Base-by-base conservation (phyloP, 2,329 filamentous ascomycete species). In the Cladophialophora yegresii region DNA sequence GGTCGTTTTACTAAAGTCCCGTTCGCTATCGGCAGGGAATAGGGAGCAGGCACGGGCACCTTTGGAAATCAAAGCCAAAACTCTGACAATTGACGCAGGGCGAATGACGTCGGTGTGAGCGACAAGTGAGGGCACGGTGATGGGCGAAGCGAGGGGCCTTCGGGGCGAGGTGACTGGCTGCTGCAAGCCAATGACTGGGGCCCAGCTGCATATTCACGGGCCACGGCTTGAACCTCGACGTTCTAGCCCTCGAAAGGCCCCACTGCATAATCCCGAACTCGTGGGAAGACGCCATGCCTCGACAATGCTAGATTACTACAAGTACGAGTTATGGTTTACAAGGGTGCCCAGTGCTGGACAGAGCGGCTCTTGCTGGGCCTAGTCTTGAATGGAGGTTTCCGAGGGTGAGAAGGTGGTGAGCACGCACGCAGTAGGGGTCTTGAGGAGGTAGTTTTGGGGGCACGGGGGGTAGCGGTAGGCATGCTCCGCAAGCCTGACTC, bases 11-110 rank as follows among this genome's bases (percentile, higher is more conserved):
- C 33, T 57, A 58, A 51, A 26, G 43, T n/a, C 57, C 47, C 20
- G 20, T 8, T 36, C 22, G 43, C 30, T 58, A 40, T 59, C 45
- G 57, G 32, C 57, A 59, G 57, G 57, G 57, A 40, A 54, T 10
- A 28, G 26, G 47, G 32, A 32, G 43, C 16, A 51, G 28, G 23
- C 33, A 22, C 20, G 30, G 23, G 51, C 26, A 54, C 51, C 51
- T 54, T 33, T 54, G 23, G 51, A 54, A 54, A n/a, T 54, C 51
- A 10, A 54, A 12, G 26, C 23, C 23, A 23, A 54, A 54, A 30
- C 51, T 54, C 28, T 54, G 50, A 53, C 53, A 61, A 61, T 54
- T 54, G 58, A 47, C 58, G 58, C 58, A 61, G 22, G 58, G 47
- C 22, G 16, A 33, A 61, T 61, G 58, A 61, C 58, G 58, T 61